Percentiles rank a stretch among this genome's conserved stretches.
These are phyloP conservation scores for Tolypocladium sp. DNA, from an alignment of 2,329 filamentous ascomycete genomes.

Conservation along the genomic window DNA sequence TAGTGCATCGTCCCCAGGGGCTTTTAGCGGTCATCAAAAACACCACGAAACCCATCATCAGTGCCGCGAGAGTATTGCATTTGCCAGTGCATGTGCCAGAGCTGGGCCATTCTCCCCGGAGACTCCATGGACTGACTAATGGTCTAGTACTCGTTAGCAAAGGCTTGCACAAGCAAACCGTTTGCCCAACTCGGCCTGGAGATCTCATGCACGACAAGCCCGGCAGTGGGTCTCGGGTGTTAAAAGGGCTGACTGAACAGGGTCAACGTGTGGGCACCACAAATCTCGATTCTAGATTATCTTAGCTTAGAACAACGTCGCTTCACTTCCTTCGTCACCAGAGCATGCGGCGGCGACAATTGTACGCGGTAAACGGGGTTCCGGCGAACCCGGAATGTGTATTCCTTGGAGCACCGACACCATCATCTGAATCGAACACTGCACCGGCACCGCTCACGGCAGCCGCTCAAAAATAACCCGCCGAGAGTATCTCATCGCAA, in stretches of 20 bases:
- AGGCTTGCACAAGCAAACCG: neutral
- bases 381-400: neutral
- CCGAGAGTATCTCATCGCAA: constrained; percentile 33
- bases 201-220: neutral
- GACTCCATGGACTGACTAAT: neutral
- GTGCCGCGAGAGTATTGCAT: neutral
- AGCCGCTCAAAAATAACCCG: constrained; percentile 17
- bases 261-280: neutral
- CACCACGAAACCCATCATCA: neutral
- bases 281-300: neutral
- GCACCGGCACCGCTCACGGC: constrained; percentile 14
- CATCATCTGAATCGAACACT: constrained; percentile 7
- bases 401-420: neutral
- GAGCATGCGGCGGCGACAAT: too few species aligned
- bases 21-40: neutral
- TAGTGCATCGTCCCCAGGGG: neutral
- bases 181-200: neutral
- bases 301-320: neutral
- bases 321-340: neutral
- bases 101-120: neutral
- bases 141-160: neutral
- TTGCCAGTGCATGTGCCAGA: neutral
- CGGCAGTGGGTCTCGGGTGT: neutral
- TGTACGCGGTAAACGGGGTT: neutral
- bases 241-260: neutral